Base-by-base conservation (phyloP, 139 green algal species). In the Coelastrella sp. region DNA sequence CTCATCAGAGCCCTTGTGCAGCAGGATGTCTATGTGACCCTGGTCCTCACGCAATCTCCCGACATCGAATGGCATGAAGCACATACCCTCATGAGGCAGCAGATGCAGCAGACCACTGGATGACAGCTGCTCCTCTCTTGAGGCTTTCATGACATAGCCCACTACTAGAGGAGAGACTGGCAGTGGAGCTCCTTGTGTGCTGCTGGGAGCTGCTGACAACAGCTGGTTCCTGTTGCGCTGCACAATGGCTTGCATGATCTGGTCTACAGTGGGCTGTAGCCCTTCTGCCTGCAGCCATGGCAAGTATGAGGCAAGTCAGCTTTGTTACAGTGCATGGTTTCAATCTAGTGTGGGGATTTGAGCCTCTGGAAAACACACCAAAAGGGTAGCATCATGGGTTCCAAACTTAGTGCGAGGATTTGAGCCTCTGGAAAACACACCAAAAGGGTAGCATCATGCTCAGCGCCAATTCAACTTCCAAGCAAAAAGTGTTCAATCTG, bases 1-100 rank as follows among this genome's bases (percentile, higher is more conserved):
- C 85, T 94, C 93, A 79, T 96, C 94, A 8, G 92, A 96, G 56
- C 93, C 95, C 89, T 97, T 97, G 75, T 97, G 95, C 85, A 97
- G 95, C 49, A 98, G n/a, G 0, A 92, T 35, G n/a, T 97, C 84
- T 68, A 88, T 81, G 68, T 88, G 84, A 82, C 78, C 94, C 68
- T 58, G 81, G 78, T 96, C 92, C 10, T 56, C 24, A 24, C 88
- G 78, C 88, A 58, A 11, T 17, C 59, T 82, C 75, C 84, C 4
- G n/a, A 94, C 68, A 57, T 95, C 91, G 25, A 97, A 84, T 1
- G 94, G 92, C 78, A 95, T 85, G 73, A 96, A 97, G 68, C 85
- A 92, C 4, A 94, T 35, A 49, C 35, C 78, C 10, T 75, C 49
- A 6, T 24, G 14, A 68, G 90, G 88, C 17, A 93, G 65, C 4